These are phyloP conservation scores for Pichia cabralensis DNA, from an alignment of 805 yeast genomes.

Conservation along the genomic window DNA sequence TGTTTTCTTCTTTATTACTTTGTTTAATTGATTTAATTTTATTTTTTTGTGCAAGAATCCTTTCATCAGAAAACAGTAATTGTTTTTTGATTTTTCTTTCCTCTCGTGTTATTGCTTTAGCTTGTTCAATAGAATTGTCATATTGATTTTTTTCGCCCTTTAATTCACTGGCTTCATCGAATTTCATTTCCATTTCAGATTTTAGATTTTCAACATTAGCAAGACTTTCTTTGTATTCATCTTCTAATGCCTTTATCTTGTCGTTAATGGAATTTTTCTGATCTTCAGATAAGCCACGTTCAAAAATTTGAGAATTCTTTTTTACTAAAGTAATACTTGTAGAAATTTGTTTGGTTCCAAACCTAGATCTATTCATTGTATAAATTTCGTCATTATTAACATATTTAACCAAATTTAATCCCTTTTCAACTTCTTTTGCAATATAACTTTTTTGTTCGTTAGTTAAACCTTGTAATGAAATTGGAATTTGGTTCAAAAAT, in stretches of 20 bases:
- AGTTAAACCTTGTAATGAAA: conserved; percentile 37
- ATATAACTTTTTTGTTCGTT: conserved; percentile 28
- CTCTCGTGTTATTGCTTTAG: neutral
- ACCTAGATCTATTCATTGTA: conserved; percentile 45
- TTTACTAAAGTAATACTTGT: conserved; percentile 28
- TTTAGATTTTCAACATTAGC: neutral
- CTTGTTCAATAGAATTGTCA: conserved; percentile 2
- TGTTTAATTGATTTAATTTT: conserved; percentile 1
- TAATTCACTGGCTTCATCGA: neutral
- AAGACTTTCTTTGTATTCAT: conserved; percentile 1
- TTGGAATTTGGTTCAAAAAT: conserved; percentile 50
- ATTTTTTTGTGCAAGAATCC: conserved; percentile 1
- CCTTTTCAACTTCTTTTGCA: conserved; percentile 30
- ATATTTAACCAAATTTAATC: conserved; percentile 42
- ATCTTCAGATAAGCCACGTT: conserved; percentile 24
- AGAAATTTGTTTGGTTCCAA: conserved; percentile 50
- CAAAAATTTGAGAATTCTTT: conserved; percentile 22
- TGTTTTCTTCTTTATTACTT: neutral
- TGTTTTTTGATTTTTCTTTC: conserved; percentile 1
- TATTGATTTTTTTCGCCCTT: neutral
- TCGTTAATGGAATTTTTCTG: conserved; percentile 13
- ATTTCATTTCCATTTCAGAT: neutral
- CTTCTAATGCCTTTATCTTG: conserved; percentile 9
- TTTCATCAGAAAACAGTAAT: neutral
- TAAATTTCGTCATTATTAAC: conserved; percentile 49